Evolutionary conservation across 352 stramenopile species (phyloP).

Genomic region (Achlya hypogyna): DNA sequence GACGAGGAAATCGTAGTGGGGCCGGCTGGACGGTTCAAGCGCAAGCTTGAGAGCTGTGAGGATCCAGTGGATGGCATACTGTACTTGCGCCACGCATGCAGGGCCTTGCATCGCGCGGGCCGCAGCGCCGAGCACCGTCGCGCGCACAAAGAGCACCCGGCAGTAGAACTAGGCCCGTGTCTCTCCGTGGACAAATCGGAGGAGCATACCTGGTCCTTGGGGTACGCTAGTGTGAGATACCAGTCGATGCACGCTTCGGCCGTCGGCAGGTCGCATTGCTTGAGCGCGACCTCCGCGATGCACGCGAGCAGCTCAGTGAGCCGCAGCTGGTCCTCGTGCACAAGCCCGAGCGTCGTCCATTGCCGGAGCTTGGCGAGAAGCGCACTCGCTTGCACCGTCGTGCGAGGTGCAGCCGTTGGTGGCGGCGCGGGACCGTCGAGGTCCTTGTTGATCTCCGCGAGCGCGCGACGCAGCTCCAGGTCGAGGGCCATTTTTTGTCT

Average conservation of each 20-base stretch:
- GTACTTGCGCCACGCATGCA: slow-evolving; percentile 35
- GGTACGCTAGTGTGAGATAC: slow-evolving; percentile 51
- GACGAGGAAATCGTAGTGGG: slow-evolving; percentile 83
- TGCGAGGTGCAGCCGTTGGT: not conserved
- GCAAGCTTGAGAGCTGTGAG: slow-evolving; percentile 66
- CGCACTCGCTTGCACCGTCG: not conserved
- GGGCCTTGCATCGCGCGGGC: slow-evolving; percentile 33
- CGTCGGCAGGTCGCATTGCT: slow-evolving; percentile 54
- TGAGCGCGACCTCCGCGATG: slow-evolving; percentile 54
- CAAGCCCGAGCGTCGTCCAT: not conserved
- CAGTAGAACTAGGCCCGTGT: slow-evolving; percentile 85
- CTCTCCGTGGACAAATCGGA: not conserved
- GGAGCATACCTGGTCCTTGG: slow-evolving; percentile 61
- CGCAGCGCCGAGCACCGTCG: slow-evolving; percentile 43
- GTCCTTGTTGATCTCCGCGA: slow-evolving; percentile 2
- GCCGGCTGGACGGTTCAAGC: slow-evolving; percentile 40
- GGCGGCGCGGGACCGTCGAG: not conserved
- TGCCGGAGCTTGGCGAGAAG: slow-evolving; percentile 1
- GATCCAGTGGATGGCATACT: slow-evolving; percentile 71
- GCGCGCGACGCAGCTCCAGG: slow-evolving; percentile 7
- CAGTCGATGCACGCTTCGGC: slow-evolving; percentile 46
- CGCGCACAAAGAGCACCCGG: slow-evolving; percentile 71
- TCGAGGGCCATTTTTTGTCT: slow-evolving; percentile 1
- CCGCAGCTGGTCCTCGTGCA: slow-evolving; percentile 3
- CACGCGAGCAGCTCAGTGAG: slow-evolving; percentile 69